Conservation (phyloP, 2,329 filamentous ascomycete genomes). For the Sporothrix humicola region DNA sequence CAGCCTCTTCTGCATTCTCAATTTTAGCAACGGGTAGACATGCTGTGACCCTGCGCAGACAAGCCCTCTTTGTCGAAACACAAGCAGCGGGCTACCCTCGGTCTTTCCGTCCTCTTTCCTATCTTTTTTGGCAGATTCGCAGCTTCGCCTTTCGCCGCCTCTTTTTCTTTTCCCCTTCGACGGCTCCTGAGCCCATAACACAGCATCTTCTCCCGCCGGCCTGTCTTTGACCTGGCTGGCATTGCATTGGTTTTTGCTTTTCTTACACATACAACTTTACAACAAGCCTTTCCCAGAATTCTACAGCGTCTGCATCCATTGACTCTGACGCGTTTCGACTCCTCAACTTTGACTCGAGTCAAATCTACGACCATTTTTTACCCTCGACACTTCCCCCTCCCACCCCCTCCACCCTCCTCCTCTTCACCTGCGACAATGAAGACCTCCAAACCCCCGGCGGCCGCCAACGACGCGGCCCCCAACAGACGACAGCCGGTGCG, state of each 20-base stretch:
- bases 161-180: neutral
- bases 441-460: constrained; percentile 55
- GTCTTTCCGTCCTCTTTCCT: neutral
- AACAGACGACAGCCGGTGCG: constrained; percentile 44
- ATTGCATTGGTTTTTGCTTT: neutral
- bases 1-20: neutral
- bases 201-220: neutral
- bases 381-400: too few relatives aligned
- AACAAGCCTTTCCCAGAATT: neutral
- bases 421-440: constrained; percentile 55
- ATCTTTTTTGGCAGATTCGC: neutral
- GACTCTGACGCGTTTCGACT: neutral
- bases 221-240: neutral
- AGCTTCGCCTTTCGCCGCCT: neutral
- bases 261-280: neutral
- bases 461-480: constrained; percentile 52
- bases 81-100: neutral
- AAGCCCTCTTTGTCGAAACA: constrained; percentile 5
- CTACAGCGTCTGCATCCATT: neutral
- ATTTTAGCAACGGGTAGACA: neutral
- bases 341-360: neutral
- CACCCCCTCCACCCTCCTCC: too few relatives aligned
- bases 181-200: neutral
- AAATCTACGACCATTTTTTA: neutral
- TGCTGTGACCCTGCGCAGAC: constrained; percentile 28